These are phyloP conservation scores for Aspergillus awamori DNA, from an alignment of 2,329 filamentous ascomycete species.

Conservation along the genomic window DNA sequence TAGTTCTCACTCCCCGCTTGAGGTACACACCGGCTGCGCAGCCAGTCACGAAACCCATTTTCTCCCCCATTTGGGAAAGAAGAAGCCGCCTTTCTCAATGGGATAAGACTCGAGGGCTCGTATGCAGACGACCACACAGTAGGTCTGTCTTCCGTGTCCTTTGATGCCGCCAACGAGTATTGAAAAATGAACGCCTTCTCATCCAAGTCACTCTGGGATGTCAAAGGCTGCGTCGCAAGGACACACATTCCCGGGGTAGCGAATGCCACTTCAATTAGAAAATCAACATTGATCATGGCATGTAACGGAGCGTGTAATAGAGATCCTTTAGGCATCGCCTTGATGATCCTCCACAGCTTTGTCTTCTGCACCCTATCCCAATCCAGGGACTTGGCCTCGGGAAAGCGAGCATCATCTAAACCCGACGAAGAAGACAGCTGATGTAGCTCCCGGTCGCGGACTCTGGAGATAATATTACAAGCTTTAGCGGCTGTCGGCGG, in stretches of 20 bases:
- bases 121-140: slow-evolving; percentile 72
- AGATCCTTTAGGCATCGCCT: slow-evolving; percentile 81
- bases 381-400: slow-evolving; percentile 93
- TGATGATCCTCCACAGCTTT: slow-evolving; percentile 81
- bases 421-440: slow-evolving; percentile 80
- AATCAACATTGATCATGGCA: slow-evolving; percentile 87
- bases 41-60: slow-evolving; percentile 73
- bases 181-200: slow-evolving; percentile 64
- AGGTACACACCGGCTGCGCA: slow-evolving; percentile 72
- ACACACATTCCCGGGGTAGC: slow-evolving; percentile 74
- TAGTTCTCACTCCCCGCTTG: slow-evolving; percentile 73
- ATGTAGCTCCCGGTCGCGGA: slow-evolving; percentile 74
- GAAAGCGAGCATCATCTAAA: slow-evolving; percentile 69
- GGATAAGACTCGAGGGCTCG: slow-evolving; percentile 59
- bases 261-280: slow-evolving; percentile 72
- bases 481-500: slow-evolving; percentile 79
- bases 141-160: slow-evolving; percentile 45
- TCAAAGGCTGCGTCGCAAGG: slow-evolving; percentile 59
- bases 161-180: slow-evolving; percentile 54
- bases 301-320: slow-evolving; percentile 77
- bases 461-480: slow-evolving; percentile 75
- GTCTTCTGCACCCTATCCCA: slow-evolving; percentile 85
- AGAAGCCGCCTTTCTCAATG: slow-evolving; percentile 66
- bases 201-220: slow-evolving; percentile 56
- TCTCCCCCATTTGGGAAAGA: slow-evolving; percentile 74